Percentiles rank a stretch among this genome's conserved stretches.
These are phyloP conservation scores for Saposhnikovia divaricata DNA, from an alignment of 129 eudicot genomes.

Conservation along the genomic window DNA sequence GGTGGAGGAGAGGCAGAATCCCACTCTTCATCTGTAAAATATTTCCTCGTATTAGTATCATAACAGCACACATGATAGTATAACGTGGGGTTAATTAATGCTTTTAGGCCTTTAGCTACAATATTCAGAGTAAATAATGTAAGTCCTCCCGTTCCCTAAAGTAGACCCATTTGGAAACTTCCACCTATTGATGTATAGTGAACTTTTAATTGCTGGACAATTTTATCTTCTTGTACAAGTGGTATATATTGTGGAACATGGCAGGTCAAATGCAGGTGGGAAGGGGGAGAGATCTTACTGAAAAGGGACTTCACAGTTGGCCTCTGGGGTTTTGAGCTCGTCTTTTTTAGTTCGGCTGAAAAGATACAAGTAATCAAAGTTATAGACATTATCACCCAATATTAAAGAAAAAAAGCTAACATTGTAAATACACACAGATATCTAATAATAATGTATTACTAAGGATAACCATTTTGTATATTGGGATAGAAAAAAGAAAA, in stretches of 20 bases:
- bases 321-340: slow-evolving; percentile 77
- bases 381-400: slow-evolving; percentile 7
- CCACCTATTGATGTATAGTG: background rate
- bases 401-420: slow-evolving; percentile 1
- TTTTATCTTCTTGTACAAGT: background rate
- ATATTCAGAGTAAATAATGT: background rate
- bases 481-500: background rate
- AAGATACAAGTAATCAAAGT: slow-evolving; percentile 8
- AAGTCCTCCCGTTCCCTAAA: background rate
- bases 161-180: background rate
- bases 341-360: slow-evolving; percentile 95
- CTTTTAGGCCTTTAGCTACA: background rate
- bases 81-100: background rate
- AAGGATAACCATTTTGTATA: slow-evolving; percentile 3
- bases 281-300: slow-evolving; percentile 42
- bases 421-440: background rate
- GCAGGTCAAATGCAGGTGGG: too few relatives aligned
- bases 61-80: background rate
- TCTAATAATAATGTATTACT: background rate
- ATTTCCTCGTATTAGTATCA: background rate
- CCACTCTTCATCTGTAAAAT: slow-evolving; percentile 12
- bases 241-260: background rate
- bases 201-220: background rate
- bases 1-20: slow-evolving; percentile 3
- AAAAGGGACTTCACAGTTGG: slow-evolving; percentile 97